phyloP scores from a whole-genome alignment of 148 eudicot species.

The Vaccinium macrocarpon region DNA sequence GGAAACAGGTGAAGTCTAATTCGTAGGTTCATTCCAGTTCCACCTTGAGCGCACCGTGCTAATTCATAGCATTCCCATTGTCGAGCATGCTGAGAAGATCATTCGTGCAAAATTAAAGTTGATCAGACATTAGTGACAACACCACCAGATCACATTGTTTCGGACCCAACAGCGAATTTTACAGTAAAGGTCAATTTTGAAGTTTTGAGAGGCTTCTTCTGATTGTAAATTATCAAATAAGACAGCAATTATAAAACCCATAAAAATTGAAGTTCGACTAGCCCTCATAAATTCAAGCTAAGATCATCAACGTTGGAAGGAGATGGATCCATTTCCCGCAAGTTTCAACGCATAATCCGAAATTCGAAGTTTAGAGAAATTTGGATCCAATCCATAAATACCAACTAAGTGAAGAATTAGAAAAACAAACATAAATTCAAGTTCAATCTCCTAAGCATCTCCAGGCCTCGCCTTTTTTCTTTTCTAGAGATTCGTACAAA shows the following conservation, averaged over 20 bases:
- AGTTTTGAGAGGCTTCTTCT: background rate
- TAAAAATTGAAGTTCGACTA: background rate
- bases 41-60: background rate
- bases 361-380: background rate
- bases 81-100: background rate
- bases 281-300: background rate
- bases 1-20: background rate
- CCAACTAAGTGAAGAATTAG: too few species aligned
- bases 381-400: too few species aligned
- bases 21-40: background rate
- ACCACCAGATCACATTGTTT: background rate
- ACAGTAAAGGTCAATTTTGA: background rate
- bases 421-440: too few species aligned
- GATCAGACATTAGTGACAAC: background rate
- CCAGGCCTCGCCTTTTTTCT: too few species aligned
- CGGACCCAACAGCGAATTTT: background rate
- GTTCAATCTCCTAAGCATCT: background rate
- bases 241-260: background rate
- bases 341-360: background rate
- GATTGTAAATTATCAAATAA: background rate
- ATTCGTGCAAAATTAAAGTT: background rate
- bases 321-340: background rate
- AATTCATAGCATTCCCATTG: background rate
- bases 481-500: too few species aligned
- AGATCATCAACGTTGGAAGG: background rate